Evolutionary conservation across 208 protist genomes (phyloP), one percentile per base, ranked within the genome.

Genomic region (Porcisia deanei): DNA sequence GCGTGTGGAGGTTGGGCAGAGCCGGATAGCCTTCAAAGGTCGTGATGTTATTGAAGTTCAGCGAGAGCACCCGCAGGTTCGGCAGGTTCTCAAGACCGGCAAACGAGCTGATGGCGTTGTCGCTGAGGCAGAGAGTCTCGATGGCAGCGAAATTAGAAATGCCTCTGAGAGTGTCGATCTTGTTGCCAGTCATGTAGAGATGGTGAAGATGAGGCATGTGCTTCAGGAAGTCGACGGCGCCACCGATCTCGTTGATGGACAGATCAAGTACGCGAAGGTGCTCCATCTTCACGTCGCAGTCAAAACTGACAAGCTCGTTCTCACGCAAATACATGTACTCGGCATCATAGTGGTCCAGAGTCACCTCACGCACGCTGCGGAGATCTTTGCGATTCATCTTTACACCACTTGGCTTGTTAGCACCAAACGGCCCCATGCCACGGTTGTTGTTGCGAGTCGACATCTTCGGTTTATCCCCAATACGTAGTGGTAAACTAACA

Each of bases 31-130:
- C 73, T 67, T 97, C 85, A 64, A 98, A 98, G 75, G 84, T 92
- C 18, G 90, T 83, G 81, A 98, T 97, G 76, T 89, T 95, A 82
- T 98, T 97, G 85, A 97, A 97, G 86, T 97, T 98, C 57, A 98
- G 86, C 53, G 93, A 97, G 65, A 98, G 91, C 65, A 98, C 93
- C 14, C 95, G 91, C 30, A 98, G 85, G 74, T 91, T 91, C 39
- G 91, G 95, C 64, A 98, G 80, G 73, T 91, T 91, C 55, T 93
- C 86, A 47, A 98, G 88, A 3, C 95, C 93, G 63, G 92, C 90
- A 79, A 98, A 98, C 81, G 85, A 94, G 83, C 77, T 92, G 85
- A 98, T 97, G 59, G 80, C 79, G 84, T 98, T 98, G 86, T 97
- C 93, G 79, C 91, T 96, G 55, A 98, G 87, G 82, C 93, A 97